A percentile compares a stretch with the other conserved stretches of the same genome.
Evolutionary conservation across 1,284 basidiomycete species (phyloP).

Genomic region (Bjerkandera adusta): DNA sequence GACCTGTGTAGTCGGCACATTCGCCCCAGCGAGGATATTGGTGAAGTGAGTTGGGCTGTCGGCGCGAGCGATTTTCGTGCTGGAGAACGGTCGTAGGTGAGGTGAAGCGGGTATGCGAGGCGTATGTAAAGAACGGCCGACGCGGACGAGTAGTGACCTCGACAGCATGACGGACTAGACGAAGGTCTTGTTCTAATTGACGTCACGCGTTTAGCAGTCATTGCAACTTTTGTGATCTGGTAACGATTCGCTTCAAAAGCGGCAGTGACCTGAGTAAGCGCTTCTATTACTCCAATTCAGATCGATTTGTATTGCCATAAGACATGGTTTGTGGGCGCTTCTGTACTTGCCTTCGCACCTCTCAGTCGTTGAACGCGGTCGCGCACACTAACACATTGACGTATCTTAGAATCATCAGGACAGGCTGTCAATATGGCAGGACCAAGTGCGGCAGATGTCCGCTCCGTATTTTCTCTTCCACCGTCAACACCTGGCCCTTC

Average conservation of each 20-base stretch:
- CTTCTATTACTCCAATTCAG: too few relatives aligned
- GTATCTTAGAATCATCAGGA: background rate
- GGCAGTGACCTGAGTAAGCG: background rate
- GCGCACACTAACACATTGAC: background rate
- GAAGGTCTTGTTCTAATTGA: background rate
- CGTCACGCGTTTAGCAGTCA: conserved; percentile 1
- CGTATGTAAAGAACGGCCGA: background rate
- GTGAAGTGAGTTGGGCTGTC: conserved; percentile 38
- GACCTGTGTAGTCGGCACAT: conserved; percentile 70
- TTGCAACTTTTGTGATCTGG: background rate
- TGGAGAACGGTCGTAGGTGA: conserved; percentile 17
- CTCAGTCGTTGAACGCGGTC: too few relatives aligned
- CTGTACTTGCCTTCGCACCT: background rate
- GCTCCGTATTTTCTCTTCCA: conserved; percentile 71
- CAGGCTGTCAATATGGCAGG: conserved; percentile 31
- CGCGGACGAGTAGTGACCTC: background rate
- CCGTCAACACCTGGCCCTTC: conserved; percentile 37
- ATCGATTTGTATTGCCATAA: too few relatives aligned
- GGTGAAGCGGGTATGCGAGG: background rate
- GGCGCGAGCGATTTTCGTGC: conserved; percentile 14
- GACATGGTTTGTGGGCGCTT: background rate
- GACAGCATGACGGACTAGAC: conserved; percentile 10
- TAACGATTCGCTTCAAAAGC: background rate
- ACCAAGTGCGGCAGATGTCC: conserved; percentile 76
- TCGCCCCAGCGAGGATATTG: conserved; percentile 72